Base-by-base conservation (phyloP, 139 green algal genomes). In the Picochlorum sp. region DNA sequence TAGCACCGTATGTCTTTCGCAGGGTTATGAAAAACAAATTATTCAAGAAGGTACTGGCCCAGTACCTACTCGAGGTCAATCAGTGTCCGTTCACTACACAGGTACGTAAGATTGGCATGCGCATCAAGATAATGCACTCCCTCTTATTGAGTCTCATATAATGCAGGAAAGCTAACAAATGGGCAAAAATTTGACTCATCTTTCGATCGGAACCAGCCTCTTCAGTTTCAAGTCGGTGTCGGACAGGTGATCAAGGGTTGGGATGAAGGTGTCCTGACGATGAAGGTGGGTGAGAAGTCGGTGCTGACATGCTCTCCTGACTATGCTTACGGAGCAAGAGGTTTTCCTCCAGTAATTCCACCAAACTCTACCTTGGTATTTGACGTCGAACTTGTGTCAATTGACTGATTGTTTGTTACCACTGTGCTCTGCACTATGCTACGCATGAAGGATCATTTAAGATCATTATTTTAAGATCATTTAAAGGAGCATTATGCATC, bases 171-270 rank as follows among this genome's bases (percentile, higher is more conserved):
- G 24, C 59, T 75, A 39, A 57, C 72, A 7, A 53, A 91, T 53
- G 85, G 85, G 33, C 74, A 63, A 29, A 84, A 91, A 71, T 94
- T 94, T 56, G 85, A 94, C 57, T 66, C 58, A 25, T 68, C 30
- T 26, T 68, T 63, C 7, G 76, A 88, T 47, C 68, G 82, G 4
- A 57, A 54, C n/a, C n/a, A 76, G 39, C 75, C 72, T 82, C 82
- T 82, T 36, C 52, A 71, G 4, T 88, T 88, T 75, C 60, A 45
- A 18, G 73, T 85, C 28, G 78, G 77, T 55, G 40, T 56, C 37
- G 64, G 64, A n/a, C 58, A 67, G 64, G 29, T 63, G 25, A 45
- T 39, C 28, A 35, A 40, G 9, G 67, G 67, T 51, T 74, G 67
- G 67, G 67, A 74, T 33, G 67, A 69, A 39, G 65, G 65, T 63